Percentiles rank a stretch among this genome's conserved stretches.
phyloP scores from a whole-genome alignment of 129 eudicot species.

The Pseudognaphalium luteoalbum region DNA sequence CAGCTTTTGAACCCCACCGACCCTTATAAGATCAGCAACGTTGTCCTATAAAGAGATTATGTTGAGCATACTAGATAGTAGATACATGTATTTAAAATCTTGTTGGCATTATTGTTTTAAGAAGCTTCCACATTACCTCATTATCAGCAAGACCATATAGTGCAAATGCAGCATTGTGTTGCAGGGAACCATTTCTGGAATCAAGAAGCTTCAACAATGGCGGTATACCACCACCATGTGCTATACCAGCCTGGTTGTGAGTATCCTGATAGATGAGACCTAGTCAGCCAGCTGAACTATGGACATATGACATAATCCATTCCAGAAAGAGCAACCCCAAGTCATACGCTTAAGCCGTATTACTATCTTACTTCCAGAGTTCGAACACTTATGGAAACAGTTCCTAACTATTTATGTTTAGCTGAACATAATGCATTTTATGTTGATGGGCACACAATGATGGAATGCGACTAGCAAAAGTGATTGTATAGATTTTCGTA shows the following conservation, averaged over 20 bases:
- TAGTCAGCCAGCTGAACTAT: slow-evolving; percentile 14
- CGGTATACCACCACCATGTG: slow-evolving; percentile 63
- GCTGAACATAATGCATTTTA: background rate
- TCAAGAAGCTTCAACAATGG: slow-evolving; percentile 72
- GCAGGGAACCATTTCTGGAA: slow-evolving; percentile 64
- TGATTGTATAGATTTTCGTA: background rate
- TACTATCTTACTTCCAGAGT: background rate
- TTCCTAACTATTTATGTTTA: background rate
- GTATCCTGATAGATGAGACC: slow-evolving; percentile 44
- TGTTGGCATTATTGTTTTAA: background rate
- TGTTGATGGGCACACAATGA: too few species aligned
- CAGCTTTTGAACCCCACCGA: slow-evolving; percentile 64
- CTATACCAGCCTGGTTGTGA: slow-evolving; percentile 76
- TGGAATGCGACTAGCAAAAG: background rate
- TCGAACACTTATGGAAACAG: background rate
- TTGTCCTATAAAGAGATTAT: slow-evolving; percentile 43
- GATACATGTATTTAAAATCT: slow-evolving; percentile 1
- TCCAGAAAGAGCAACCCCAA: background rate
- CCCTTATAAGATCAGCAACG: slow-evolving; percentile 58
- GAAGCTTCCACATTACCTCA: slow-evolving; percentile 43
- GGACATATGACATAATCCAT: background rate
- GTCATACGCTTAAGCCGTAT: background rate
- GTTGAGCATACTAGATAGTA: background rate
- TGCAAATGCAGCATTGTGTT: slow-evolving; percentile 81
- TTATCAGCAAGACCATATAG: slow-evolving; percentile 77